phyloP scores from a whole-genome alignment of 140 eudicot species.

The Artemisia princeps region DNA sequence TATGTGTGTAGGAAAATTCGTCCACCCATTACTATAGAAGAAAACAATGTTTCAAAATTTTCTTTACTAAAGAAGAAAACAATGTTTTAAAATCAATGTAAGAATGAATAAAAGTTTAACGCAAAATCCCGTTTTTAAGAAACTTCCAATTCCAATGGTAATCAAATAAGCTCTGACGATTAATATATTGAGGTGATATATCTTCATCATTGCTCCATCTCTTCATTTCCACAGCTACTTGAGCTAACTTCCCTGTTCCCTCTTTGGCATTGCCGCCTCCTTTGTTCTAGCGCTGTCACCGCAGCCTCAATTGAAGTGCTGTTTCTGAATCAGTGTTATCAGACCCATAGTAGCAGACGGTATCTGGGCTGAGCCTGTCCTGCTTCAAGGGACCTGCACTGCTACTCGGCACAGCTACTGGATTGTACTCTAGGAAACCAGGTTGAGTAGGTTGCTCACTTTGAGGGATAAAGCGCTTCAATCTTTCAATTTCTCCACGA shows the following conservation, averaged over 20 bases:
- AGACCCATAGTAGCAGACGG: no score
- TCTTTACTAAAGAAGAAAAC: neutral
- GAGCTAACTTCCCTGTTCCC: neutral
- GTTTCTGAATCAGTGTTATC: neutral
- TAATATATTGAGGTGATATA: no score
- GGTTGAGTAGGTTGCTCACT: conserved; percentile 5
- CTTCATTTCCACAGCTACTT: conserved; percentile 8
- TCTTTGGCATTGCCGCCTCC: conserved; percentile 14
- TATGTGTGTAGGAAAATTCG: no score
- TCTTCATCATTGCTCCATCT: conserved; percentile 16
- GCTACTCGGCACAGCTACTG: no score
- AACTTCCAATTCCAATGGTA: neutral
- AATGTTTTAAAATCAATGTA: conserved; percentile 12
- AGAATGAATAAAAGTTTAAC: neutral
- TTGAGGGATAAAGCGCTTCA: conserved; percentile 23
- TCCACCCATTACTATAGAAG: no score
- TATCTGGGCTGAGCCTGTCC: no score
- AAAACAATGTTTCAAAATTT: neutral
- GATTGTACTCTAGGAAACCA: no score
- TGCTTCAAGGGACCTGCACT: no score
- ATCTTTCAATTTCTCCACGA: conserved; percentile 33
- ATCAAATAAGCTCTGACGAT: neutral
- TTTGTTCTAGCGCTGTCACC: conserved; percentile 14
- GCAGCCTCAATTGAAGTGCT: conserved; percentile 34
- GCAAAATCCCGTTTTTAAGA: neutral